These are phyloP conservation scores for Datura wrightii DNA, from an alignment of 257 asterid genomes.

Conservation along the genomic window DNA sequence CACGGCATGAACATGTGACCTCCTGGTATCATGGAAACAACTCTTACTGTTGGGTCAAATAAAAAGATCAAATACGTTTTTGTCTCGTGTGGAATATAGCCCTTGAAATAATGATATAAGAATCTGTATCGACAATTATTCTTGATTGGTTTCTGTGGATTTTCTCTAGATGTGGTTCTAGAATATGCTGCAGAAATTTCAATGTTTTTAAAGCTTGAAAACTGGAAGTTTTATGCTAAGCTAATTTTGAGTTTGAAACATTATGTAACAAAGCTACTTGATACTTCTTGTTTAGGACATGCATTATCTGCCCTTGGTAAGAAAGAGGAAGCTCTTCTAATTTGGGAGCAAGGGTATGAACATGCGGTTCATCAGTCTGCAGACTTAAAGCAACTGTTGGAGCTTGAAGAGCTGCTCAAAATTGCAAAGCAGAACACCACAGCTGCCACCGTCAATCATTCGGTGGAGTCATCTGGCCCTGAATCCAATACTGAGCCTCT, in stretches of 20 bases:
- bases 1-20: background rate
- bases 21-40: background rate
- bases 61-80: slow-evolving; percentile 15
- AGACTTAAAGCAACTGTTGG: slow-evolving; percentile 66
- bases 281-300: slow-evolving; percentile 58
- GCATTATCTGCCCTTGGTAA: slow-evolving; percentile 85
- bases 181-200: slow-evolving; percentile 22
- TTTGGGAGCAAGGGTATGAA: slow-evolving; percentile 89
- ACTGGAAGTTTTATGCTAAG: slow-evolving; percentile 20
- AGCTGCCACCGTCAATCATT: slow-evolving; percentile 34
- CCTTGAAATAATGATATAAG: background rate
- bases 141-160: background rate
- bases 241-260: slow-evolving; percentile 23
- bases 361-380: slow-evolving; percentile 79
- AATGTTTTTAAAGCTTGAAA: slow-evolving; percentile 1
- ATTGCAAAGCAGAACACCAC: slow-evolving; percentile 36
- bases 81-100: background rate
- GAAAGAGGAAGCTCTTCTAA: slow-evolving; percentile 38
- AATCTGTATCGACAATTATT: slow-evolving; percentile 8
- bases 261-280: slow-evolving; percentile 42
- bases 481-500: slow-evolving; percentile 48
- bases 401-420: slow-evolving; percentile 49
- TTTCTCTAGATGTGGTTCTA: slow-evolving; percentile 20
- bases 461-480: slow-evolving; percentile 47
- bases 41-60: background rate